These are phyloP conservation scores for Teratosphaeria pseudoeucalypti DNA, from an alignment of 2,329 filamentous ascomycete genomes.

Conservation along the genomic window DNA sequence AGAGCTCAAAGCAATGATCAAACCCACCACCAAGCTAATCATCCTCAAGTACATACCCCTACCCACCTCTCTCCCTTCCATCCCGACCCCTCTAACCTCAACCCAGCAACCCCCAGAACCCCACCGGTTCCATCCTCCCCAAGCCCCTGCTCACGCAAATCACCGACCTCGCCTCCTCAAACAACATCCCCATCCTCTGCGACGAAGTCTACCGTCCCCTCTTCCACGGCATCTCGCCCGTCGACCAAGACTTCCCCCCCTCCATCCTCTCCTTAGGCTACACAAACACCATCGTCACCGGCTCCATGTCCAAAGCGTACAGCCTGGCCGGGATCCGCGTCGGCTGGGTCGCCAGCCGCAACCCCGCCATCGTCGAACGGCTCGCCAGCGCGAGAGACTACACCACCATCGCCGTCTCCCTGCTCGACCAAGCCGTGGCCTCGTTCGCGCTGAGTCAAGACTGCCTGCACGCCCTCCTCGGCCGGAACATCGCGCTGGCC, in stretches of 20 bases:
- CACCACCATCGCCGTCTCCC: constrained; percentile 77
- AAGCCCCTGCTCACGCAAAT: constrained; percentile 50
- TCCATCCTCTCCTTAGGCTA: constrained; percentile 65
- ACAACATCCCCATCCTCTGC: constrained; percentile 56
- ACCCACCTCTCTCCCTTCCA: background rate
- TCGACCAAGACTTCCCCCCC: constrained; percentile 48
- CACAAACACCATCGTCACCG: constrained; percentile 58
- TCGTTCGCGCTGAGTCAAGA: constrained; percentile 58
- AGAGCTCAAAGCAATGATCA: constrained; percentile 55
- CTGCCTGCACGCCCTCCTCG: constrained; percentile 54
- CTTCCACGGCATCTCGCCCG: constrained; percentile 57
- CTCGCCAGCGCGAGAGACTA: constrained; percentile 63
- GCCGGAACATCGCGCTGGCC: constrained; percentile 56
- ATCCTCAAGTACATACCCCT: constrained; percentile 42
- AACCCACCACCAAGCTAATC: constrained; percentile 60
- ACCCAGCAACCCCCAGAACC: constrained; percentile 67
- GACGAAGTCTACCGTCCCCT: constrained; percentile 81
- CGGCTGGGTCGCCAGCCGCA: constrained; percentile 70
- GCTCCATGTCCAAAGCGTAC: constrained; percentile 80
- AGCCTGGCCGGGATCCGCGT: constrained; percentile 70
- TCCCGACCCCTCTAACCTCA: background rate
- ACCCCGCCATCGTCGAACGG: constrained; percentile 49
- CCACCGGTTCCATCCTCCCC: constrained; percentile 62
- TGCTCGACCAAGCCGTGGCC: constrained; percentile 69
- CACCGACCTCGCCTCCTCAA: constrained; percentile 51